Evolutionary conservation across 108 stramenopile species (phyloP).

Genomic region (Parietichytrium sp.): DNA sequence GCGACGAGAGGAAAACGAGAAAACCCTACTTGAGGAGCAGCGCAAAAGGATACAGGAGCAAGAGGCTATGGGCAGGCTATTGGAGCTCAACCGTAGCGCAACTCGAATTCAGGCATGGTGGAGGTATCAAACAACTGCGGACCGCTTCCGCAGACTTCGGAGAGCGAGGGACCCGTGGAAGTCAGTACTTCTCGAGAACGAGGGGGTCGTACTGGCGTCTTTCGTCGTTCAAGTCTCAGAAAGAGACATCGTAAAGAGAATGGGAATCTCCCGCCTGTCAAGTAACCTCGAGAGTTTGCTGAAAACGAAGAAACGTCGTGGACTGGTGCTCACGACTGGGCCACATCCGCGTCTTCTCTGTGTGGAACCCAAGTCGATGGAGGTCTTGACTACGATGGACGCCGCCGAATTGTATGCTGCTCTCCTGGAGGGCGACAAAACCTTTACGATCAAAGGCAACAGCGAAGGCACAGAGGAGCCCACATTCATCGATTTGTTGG

Average conservation of each 20-base stretch:
- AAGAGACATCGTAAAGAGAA: background rate
- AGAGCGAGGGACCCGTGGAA: background rate
- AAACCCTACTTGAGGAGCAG: background rate
- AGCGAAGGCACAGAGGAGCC: too few relatives aligned
- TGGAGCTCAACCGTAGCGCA: too few relatives aligned
- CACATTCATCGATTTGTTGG: slow-evolving; percentile 16
- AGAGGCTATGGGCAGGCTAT: too few relatives aligned
- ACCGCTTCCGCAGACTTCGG: background rate
- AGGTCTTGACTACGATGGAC: background rate
- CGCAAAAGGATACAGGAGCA: too few relatives aligned
- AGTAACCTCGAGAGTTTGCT: background rate
- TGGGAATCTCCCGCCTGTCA: background rate
- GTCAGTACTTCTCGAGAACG: background rate
- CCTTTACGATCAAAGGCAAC: background rate
- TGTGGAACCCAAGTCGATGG: background rate
- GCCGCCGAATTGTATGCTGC: background rate
- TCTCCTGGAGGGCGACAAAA: background rate
- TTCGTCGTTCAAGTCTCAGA: slow-evolving; percentile 30
- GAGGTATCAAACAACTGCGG: background rate
- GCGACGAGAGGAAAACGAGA: background rate
- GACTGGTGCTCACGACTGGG: background rate
- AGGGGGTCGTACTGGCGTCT: background rate
- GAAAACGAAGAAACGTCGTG: slow-evolving; percentile 11
- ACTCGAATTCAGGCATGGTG: slow-evolving; percentile 3
- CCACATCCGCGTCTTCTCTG: background rate